Evolutionary conservation across 352 stramenopile species (phyloP).

Genomic region (Pythium guiyangense): DNA sequence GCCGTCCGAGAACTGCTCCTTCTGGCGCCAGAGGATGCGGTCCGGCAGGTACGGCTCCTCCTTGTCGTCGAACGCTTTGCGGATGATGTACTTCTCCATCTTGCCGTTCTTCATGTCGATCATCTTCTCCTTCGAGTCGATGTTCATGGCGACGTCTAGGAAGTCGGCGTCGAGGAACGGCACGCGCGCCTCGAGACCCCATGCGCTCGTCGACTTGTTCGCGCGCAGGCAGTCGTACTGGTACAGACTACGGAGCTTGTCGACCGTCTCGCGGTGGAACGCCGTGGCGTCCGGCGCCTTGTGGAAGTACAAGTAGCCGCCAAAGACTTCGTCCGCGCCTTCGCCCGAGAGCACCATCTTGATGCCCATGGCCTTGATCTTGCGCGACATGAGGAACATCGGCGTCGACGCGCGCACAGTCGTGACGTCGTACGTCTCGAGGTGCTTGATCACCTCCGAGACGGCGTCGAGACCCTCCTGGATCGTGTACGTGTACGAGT

Average conservation of each 20-base stretch:
- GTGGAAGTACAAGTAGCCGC: constrained; percentile 99
- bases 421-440: constrained; percentile 99
- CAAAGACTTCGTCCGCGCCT: constrained; percentile 98
- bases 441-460: constrained; percentile 95
- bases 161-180: constrained; percentile 99
- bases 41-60: constrained; percentile 97
- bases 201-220: constrained; percentile 98
- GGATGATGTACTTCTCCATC: constrained; percentile 99
- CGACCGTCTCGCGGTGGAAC: constrained; percentile 92
- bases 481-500: constrained; percentile 98
- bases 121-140: constrained; percentile 97
- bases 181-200: constrained; percentile 97
- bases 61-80: constrained; percentile 97
- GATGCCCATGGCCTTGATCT: constrained; percentile 99
- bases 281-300: constrained; percentile 93
- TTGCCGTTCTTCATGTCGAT: constrained; percentile 87
- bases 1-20: constrained; percentile 99
- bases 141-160: constrained; percentile 97
- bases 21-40: constrained; percentile 99
- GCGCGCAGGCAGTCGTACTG: constrained; percentile 98
- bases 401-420: constrained; percentile 97
- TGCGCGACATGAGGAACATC: constrained; percentile 99
- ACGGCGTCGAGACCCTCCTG: constrained; percentile 98
- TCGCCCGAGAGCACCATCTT: constrained; percentile 99
- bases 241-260: constrained; percentile 96